Evolutionary conservation across 1,284 basidiomycete species (phyloP), one percentile per base, ranked within the genome.

Genomic region (Malassezia vespertilionis): DNA sequence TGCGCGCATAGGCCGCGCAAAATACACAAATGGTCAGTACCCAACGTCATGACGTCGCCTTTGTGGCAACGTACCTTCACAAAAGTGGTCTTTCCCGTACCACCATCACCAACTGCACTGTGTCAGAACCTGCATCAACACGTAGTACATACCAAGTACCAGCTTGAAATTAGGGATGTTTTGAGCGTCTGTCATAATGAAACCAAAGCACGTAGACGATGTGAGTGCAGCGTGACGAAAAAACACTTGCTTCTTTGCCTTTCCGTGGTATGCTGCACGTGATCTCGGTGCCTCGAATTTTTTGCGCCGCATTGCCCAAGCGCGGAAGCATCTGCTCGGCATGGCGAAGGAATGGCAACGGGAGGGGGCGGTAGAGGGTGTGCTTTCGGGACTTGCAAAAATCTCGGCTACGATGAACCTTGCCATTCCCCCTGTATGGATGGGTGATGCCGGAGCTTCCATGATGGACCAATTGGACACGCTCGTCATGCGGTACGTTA

Each of bases 131-230:
- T 24, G 39, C 44, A 3, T 21, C 17, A 10, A n/a, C 3, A 12
- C 23, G 4, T 11, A 5, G 5, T n/a, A 75, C 85, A 61, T 65
- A 89, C 86, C 86, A 63, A 93, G 86, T 57, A 97, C 91, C 73
- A 99, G 86, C 78, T 99, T 97, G 80, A 97, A 99, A 56, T 88
- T 89, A 42, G 93, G 88, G 61, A 88, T 77, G 57, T 74, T 41
- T 33, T 57, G 41, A 12, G 49, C 43, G 24, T 56, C 56, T n/a
- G 57, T 30, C 56, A 58, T 58, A 23, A 7, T 56, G 15, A 35
- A 17, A 30, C 21, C 36, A 34, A 37, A 33, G 24, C 30, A 33
- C 38, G 33, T 37, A 15, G 30, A 33, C 21, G 20, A 17, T n/a
- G 28, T 23, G 30, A 14, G 40, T 28, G 23, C 18, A 26, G 9